A percentile compares a stretch with the other conserved stretches of the same genome.
phyloP scores from a whole-genome alignment of 2,329 filamentous ascomycete genomes.

The Xylaria digitata region DNA sequence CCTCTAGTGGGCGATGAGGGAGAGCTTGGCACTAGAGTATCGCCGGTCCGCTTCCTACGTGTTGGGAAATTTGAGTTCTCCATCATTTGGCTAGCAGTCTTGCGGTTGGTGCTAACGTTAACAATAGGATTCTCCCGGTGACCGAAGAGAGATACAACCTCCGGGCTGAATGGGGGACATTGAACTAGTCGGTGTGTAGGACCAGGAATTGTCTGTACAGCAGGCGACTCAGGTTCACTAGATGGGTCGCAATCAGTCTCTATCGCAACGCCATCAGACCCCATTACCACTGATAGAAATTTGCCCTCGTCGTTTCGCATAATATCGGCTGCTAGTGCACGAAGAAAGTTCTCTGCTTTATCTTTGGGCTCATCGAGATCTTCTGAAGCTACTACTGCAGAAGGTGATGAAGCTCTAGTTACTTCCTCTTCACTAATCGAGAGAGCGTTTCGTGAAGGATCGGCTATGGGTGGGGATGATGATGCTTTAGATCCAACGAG shows the following conservation, averaged over 20 bases:
- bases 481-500: not conserved
- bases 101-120: constrained; percentile 33
- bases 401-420: not conserved
- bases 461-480: not conserved
- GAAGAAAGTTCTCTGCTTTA: constrained; percentile 38
- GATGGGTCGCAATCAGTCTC: not conserved
- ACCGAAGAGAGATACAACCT: constrained; percentile 40
- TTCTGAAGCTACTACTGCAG: constrained; percentile 1
- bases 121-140: constrained; percentile 41
- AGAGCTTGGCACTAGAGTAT: not conserved
- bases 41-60: not conserved
- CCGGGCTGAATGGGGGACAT: constrained; percentile 36
- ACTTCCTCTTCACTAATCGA: constrained; percentile 1
- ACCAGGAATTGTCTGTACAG: constrained; percentile 18
- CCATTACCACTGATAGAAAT: constrained; percentile 2
- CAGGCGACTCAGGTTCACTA: constrained; percentile 2
- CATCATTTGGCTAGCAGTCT: constrained; percentile 42
- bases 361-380: constrained; percentile 23
- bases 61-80: constrained; percentile 5
- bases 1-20: not conserved
- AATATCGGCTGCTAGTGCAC: constrained; percentile 34
- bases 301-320: not conserved
- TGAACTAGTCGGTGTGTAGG: constrained; percentile 27
- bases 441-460: not conserved
- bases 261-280: not conserved